These are phyloP conservation scores for Hymenoscyphus infarciens DNA, from an alignment of 2,329 filamentous ascomycete species.

Conservation along the genomic window DNA sequence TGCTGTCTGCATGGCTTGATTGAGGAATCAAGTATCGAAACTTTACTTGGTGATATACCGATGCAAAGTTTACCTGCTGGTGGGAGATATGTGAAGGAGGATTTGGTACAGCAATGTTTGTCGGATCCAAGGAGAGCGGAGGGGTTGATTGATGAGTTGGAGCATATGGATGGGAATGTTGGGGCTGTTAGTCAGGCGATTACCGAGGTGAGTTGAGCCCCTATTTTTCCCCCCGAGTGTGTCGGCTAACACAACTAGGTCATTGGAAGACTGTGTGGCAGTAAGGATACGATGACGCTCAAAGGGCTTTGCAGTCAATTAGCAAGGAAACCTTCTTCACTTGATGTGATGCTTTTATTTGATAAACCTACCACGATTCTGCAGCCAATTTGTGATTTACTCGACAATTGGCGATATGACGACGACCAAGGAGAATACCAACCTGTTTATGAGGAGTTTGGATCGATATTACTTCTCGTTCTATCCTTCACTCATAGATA, in stretches of 20 bases:
- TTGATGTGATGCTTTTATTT: constrained; percentile 76
- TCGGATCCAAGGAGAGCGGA: constrained; percentile 73
- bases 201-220: constrained; percentile 53
- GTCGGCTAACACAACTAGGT: constrained; percentile 44
- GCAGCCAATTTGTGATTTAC: constrained; percentile 67
- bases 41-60: constrained; percentile 77
- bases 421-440: constrained; percentile 83
- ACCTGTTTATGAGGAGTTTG: constrained; percentile 82
- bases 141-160: constrained; percentile 74
- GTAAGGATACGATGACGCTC: constrained; percentile 76
- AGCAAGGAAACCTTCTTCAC: constrained; percentile 65
- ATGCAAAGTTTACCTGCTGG: constrained; percentile 73
- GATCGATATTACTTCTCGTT: constrained; percentile 69
- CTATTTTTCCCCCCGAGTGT: neutral
- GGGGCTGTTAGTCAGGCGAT: constrained; percentile 79
- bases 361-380: constrained; percentile 67
- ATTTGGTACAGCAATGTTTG: constrained; percentile 73
- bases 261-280: constrained; percentile 64
- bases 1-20: constrained; percentile 88
- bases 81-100: constrained; percentile 73
- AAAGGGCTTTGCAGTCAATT: constrained; percentile 70
- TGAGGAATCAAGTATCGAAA: constrained; percentile 70
- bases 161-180: constrained; percentile 88
- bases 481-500: constrained; percentile 75
- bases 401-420: constrained; percentile 78